phyloP scores from a whole-genome alignment of 2,329 filamentous ascomycete genomes.

The Botrytis fabae region DNA sequence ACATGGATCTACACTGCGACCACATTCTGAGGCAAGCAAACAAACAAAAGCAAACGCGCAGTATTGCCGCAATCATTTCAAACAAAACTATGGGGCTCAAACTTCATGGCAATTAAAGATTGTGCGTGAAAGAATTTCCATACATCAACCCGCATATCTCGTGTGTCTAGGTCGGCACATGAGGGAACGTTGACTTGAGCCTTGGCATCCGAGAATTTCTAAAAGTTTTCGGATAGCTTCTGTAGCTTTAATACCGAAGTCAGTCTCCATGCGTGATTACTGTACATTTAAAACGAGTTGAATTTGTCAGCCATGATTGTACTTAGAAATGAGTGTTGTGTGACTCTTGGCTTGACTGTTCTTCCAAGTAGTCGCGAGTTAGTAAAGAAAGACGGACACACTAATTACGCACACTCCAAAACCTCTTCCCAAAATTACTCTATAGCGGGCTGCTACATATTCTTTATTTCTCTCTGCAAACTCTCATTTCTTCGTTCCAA shows the following conservation, averaged over 20 bases:
- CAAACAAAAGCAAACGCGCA: not conserved
- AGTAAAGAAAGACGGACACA: not conserved
- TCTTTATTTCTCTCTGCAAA: not conserved
- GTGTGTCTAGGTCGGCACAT: not conserved
- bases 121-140: not conserved
- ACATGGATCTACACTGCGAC: not conserved
- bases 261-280: not conserved
- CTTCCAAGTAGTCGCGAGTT: not conserved
- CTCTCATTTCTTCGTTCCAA: not conserved
- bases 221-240: not conserved
- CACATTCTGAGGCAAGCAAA: not conserved
- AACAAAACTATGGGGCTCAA: not conserved
- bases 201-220: not conserved
- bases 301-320: not conserved
- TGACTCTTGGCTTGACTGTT: not conserved
- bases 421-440: not conserved
- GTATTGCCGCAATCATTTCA: not conserved
- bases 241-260: not conserved
- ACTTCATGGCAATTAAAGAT: not conserved
- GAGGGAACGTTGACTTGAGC: not conserved
- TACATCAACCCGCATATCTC: not conserved
- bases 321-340: accelerated
- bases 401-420: not conserved
- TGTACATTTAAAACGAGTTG: not conserved
- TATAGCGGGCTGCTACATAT: not conserved